These are phyloP conservation scores for Maudiozyma humilis DNA, from an alignment of 1,139 yeast species.

Conservation along the genomic window DNA sequence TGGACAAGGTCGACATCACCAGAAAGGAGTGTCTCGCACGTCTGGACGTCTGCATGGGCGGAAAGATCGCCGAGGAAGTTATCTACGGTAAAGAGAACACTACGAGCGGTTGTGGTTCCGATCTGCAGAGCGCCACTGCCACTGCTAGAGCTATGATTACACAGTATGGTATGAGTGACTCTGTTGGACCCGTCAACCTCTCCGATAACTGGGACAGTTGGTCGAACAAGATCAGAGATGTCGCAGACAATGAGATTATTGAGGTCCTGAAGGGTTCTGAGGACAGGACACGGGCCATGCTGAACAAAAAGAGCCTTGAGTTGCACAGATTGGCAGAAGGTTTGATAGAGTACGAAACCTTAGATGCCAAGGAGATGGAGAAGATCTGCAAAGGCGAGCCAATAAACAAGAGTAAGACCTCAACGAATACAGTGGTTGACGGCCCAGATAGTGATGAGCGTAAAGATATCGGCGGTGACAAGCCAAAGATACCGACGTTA, in stretches of 20 bases:
- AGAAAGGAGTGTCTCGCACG: slow-evolving; percentile 84
- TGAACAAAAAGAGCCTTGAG: slow-evolving; percentile 57
- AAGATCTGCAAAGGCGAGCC: slow-evolving; percentile 72
- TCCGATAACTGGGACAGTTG: slow-evolving; percentile 89
- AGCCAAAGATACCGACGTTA: slow-evolving; percentile 28
- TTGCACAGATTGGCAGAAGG: slow-evolving; percentile 87
- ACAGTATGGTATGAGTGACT: slow-evolving; percentile 91
- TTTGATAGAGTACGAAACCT: slow-evolving; percentile 86
- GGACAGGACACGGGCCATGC: slow-evolving; percentile 62
- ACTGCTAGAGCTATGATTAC: slow-evolving; percentile 97
- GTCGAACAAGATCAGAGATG: slow-evolving; percentile 80
- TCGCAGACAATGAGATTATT: slow-evolving; percentile 89
- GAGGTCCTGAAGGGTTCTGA: slow-evolving; percentile 67
- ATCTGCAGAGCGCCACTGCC: slow-evolving; percentile 77
- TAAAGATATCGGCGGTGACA: slow-evolving; percentile 27
- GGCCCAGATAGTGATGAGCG: slow-evolving; percentile 37
- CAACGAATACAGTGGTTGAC: slow-evolving; percentile 74
- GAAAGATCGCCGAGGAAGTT: slow-evolving; percentile 93
- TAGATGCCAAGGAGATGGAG: slow-evolving; percentile 86
- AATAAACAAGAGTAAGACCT: slow-evolving; percentile 55
- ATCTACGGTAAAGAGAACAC: slow-evolving; percentile 86
- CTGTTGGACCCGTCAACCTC: slow-evolving; percentile 83
- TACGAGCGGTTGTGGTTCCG: slow-evolving; percentile 91
- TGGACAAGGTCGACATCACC: slow-evolving; percentile 94
- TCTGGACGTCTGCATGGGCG: slow-evolving; percentile 97